Evolutionary conservation across 257 asterid genomes (phyloP).

Genomic region (Coffea eugenioides): DNA sequence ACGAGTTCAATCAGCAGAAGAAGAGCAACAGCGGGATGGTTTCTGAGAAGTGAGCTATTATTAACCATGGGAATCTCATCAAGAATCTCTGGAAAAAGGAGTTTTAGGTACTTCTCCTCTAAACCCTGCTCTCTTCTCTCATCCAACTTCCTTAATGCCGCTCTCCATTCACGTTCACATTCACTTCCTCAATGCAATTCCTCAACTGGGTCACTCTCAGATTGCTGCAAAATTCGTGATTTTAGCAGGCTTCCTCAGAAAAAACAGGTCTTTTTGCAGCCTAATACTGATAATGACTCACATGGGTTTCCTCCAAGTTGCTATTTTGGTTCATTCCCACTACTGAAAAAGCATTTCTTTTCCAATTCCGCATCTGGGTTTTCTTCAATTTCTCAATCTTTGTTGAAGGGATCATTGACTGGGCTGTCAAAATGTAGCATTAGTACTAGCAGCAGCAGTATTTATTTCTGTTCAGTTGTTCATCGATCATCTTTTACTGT

Average conservation of each 20-base stretch:
- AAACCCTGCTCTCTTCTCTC: not conserved
- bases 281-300: not conserved
- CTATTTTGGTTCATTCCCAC: not conserved
- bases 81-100: not conserved
- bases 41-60: not conserved
- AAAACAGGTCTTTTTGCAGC: not conserved
- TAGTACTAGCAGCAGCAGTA: not conserved
- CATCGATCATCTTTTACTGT: not conserved
- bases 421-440: not conserved
- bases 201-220: conserved; percentile 13
- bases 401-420: not conserved
- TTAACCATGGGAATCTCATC: not conserved
- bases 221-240: not conserved
- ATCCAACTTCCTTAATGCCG: not conserved
- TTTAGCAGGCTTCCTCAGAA: not conserved
- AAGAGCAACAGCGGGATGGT: not conserved
- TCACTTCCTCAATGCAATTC: not conserved
- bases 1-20: not conserved
- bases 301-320: conserved; percentile 15
- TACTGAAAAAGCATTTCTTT: not conserved
- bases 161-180: not conserved
- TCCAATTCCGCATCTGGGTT: conserved; percentile 10
- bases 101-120: not conserved
- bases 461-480: not conserved
- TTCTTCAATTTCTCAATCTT: not conserved